These are phyloP conservation scores for Daldinia decipiens DNA, from an alignment of 495 filamentous ascomycete species.

Conservation along the genomic window DNA sequence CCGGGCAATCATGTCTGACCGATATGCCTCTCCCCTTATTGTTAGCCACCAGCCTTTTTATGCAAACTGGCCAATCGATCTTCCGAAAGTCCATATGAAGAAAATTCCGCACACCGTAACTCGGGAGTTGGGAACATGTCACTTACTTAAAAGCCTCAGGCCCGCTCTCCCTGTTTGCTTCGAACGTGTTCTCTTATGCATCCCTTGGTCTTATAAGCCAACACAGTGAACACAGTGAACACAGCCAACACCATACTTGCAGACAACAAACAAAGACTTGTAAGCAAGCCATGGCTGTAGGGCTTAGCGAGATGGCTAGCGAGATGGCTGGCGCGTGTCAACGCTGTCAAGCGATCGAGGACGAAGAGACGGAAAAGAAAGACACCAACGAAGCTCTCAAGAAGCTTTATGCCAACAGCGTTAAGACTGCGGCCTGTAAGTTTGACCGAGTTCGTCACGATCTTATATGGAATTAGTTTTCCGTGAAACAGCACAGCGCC, in stretches of 20 bases:
- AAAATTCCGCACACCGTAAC: conserved; percentile 40
- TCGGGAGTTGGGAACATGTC: conserved; percentile 15
- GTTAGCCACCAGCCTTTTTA: conserved; percentile 23
- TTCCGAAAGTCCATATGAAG: conserved; percentile 34
- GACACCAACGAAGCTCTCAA: conserved; percentile 12
- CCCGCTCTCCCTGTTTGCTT: conserved; percentile 16
- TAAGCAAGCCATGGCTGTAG: conserved; percentile 37
- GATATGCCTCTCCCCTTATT: conserved; percentile 20
- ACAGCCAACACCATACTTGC: conserved; percentile 1
- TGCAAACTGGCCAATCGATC: conserved; percentile 39
- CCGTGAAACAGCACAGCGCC: neutral
- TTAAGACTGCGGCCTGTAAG: conserved; percentile 21
- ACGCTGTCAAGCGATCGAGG: conserved; percentile 43
- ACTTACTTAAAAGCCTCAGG: conserved; percentile 29
- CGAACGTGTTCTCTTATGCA: conserved; percentile 14
- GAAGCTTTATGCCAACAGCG: conserved; percentile 1
- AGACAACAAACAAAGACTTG: neutral
- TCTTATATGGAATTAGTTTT: neutral
- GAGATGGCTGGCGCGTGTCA: conserved; percentile 28
- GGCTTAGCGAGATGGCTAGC: conserved; percentile 16
- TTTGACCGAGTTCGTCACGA: conserved; percentile 1
- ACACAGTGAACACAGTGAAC: neutral
- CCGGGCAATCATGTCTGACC: conserved; percentile 14
- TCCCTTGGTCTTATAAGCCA: conserved; percentile 6
- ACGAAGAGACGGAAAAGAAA: conserved; percentile 38